A percentile compares a stretch with the other conserved stretches of the same genome.
Conservation (phyloP, 345 rosid species). For the Hibiscus mutabilis region DNA sequence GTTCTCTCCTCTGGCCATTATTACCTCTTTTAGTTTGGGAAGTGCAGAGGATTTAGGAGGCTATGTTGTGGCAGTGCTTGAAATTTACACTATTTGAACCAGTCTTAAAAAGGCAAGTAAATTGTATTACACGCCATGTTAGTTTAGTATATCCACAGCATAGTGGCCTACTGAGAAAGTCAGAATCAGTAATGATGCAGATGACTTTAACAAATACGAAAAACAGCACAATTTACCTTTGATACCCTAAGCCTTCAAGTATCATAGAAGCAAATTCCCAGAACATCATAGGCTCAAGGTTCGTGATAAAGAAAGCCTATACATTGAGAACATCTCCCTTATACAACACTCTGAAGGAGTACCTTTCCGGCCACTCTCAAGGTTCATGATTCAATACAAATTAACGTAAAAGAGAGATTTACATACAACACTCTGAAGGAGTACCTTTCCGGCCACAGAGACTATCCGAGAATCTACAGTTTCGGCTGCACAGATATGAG, state of each 20-base stretch:
- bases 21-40: not conserved
- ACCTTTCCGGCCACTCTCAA: too few species aligned
- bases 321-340: slow-evolving; percentile 19
- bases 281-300: slow-evolving; percentile 64
- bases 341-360: too few species aligned
- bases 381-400: not conserved
- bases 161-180: not conserved
- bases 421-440: not conserved
- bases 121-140: not conserved
- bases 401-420: not conserved
- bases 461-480: slow-evolving; percentile 58
- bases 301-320: slow-evolving; percentile 87
- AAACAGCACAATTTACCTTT: slow-evolving; percentile 44
- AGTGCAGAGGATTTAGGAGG: not conserved
- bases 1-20: not conserved
- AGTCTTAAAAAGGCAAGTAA: not conserved
- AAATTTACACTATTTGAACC: not conserved
- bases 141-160: not conserved
- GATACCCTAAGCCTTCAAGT: slow-evolving; percentile 73
- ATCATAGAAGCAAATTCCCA: slow-evolving; percentile 67
- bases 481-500: slow-evolving; percentile 71
- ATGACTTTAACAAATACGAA: not conserved
- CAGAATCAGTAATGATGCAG: not conserved
- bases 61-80: not conserved
- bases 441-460: slow-evolving; percentile 92